Base-by-base conservation (phyloP, 768 basidiomycete genomes). In the Leccinellum rugosiceps region DNA sequence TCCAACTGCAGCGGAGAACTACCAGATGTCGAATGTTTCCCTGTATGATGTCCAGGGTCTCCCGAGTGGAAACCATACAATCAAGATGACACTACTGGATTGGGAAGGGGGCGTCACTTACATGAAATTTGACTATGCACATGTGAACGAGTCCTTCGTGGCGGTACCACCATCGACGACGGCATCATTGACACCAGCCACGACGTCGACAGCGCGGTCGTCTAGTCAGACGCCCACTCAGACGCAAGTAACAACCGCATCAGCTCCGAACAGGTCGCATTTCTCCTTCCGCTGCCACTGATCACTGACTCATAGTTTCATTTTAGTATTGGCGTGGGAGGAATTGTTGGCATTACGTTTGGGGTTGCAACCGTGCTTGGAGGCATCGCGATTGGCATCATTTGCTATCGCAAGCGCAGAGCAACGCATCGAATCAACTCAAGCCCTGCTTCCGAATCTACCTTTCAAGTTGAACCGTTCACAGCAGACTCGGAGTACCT, bases 71-170 rank as follows among this genome's bases (percentile, higher is more conserved):
- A 62, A 53, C 19, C 66, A 70, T 30, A 64, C 58, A 25, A 57
- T 69, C 38, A 35, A n/a, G 21, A 65, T 69, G 68, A 62, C 60
- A 9, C 13, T 70, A 5, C 23, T 68, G 41, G 46, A 70, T 46
- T 70, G 68, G 67, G 28, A 53, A 6, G 59, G 54, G 2, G 3
- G 3, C 1, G 11, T 17, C 21, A 67, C 63, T 21, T 62, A 58
- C 34, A 65, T 68, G 68, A 63, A 67, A 25, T 70, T 70, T 13
- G 67, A 68, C 28, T 70, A 70, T 45, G 68, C 67, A 52, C 34
- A 50, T 14, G 28, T 68, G 31, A 68, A 68, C 23, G 68, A 68
- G 50, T 54, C 66, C 23, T 50, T 65, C 6, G 59, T 65, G 32
- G 56, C 52, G 19, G 55, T 48, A 30, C 6, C 46, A 17, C 49